phyloP scores from a whole-genome alignment of 768 basidiomycete species.

The Suillus cothurnatus region DNA sequence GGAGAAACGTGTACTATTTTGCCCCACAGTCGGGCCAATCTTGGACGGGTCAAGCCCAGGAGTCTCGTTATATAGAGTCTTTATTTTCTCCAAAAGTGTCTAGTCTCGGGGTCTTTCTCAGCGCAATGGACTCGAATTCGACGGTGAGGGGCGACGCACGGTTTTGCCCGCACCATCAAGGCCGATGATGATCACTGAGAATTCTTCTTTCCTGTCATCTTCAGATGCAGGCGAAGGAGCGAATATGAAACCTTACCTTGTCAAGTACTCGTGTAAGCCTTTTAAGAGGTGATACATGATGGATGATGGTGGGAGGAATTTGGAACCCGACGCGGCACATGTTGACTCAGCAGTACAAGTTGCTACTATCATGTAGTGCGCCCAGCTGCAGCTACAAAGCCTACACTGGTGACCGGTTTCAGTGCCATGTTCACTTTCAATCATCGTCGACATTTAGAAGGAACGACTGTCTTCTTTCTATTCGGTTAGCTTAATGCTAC shows the following conservation, averaged over 20 bases:
- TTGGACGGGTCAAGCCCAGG: conserved; percentile 91
- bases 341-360: background rate
- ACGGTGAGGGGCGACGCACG: conserved; percentile 38
- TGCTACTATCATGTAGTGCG: too few species aligned
- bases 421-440: background rate
- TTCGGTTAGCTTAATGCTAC: background rate
- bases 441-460: background rate
- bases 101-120: conserved; percentile 27
- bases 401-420: background rate
- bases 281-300: conserved; percentile 93
- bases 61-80: conserved; percentile 84
- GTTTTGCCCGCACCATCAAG: conserved; percentile 94
- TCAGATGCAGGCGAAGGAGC: conserved; percentile 9
- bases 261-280: conserved; percentile 88
- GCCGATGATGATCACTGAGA: conserved; percentile 93
- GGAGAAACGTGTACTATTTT: conserved; percentile 74
- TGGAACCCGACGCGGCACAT: background rate
- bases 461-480: background rate
- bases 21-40: conserved; percentile 95
- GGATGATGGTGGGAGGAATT: conserved; percentile 41
- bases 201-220: conserved; percentile 75
- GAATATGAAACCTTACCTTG: conserved; percentile 50
- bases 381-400: background rate
- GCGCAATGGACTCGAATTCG: conserved; percentile 8
- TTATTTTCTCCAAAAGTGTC: conserved; percentile 92